Evolutionary conservation across 2,329 filamentous ascomycete species (phyloP), one percentile per base, ranked within the genome.

Genomic region (Rutstroemia sp.): DNA sequence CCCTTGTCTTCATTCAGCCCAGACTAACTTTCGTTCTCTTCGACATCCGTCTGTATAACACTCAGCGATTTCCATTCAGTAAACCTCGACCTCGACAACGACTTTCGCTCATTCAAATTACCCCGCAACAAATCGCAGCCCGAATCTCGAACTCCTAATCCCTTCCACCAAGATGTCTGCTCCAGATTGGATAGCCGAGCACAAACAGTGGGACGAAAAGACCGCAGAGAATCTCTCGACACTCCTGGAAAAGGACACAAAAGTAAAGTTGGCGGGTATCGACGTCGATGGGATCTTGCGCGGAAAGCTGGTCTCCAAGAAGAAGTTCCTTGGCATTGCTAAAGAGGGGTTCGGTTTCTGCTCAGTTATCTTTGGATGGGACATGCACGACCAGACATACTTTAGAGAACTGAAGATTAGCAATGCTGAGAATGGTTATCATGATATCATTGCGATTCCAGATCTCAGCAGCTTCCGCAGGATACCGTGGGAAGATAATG

Each of bases 371-470:
- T 96, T 95, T 67, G 91, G 92, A 70, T 96, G 92, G 92, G 91
- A 96, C 73, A 95, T 96, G 90, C 91, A 96, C 72, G 92, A 96
- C 69, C 79, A 84, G 75, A 95, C 90, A 10, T 96, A 96, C 72
- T 86, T 89, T 70, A 83, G 80, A 65, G 91, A 96, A 73, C 81
- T 96, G 61, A 81, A 82, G 67, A 87, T 96, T 71, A 94, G 89
- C 73, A 96, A 95, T 74, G 88, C 88, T 64, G 86, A 90, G 67
- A 96, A 95, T 70, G 91, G 91, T 45, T 96, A 95, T 72, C 82
- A 86, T 62, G 92, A 96, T 71, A 74, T 96, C 45, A 79, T 95
- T 51, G 91, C 92, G 14, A 76, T 92, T 39, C 86, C 91, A 0
- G 91, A 96, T 68, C 75, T 96, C 41, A 76, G 73, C 58, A 88